Conservation (phyloP, 371 early-diverging fungal genomes). For the Coemansia sp. region DNA sequence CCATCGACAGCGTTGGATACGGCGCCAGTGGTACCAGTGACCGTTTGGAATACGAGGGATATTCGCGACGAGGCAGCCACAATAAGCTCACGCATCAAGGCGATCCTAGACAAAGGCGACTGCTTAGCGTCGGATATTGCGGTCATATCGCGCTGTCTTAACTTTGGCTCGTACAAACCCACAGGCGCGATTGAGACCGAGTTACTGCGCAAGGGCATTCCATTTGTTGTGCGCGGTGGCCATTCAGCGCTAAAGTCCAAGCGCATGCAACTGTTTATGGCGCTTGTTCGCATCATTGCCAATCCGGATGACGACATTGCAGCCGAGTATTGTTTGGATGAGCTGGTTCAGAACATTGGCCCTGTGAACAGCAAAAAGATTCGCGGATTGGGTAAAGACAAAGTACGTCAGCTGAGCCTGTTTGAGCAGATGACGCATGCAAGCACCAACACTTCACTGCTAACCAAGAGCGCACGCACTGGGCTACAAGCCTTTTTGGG, state of each 20-base stretch:
- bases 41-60: constrained; percentile 31
- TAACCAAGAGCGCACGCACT: constrained; percentile 6
- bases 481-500: constrained; percentile 32
- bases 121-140: constrained; percentile 58
- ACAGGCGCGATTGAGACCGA: constrained; percentile 55
- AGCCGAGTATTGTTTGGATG: constrained; percentile 53
- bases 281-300: constrained; percentile 54
- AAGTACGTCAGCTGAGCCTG: background rate
- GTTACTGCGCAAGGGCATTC: constrained; percentile 52
- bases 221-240: constrained; percentile 55
- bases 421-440: constrained; percentile 5
- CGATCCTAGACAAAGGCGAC: constrained; percentile 50
- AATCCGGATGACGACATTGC: constrained; percentile 55
- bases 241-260: constrained; percentile 45
- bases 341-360: constrained; percentile 56
- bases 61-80: constrained; percentile 49
- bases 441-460: background rate
- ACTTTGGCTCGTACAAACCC: constrained; percentile 53
- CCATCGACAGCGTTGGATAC: constrained; percentile 20
- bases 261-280: constrained; percentile 55
- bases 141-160: constrained; percentile 52
- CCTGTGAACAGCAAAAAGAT: constrained; percentile 49
- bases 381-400: constrained; percentile 6
- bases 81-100: constrained; percentile 54
- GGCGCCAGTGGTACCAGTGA: constrained; percentile 52